Conservation (phyloP, 164 flowering plant species). For the Magnolia officinalis region DNA sequence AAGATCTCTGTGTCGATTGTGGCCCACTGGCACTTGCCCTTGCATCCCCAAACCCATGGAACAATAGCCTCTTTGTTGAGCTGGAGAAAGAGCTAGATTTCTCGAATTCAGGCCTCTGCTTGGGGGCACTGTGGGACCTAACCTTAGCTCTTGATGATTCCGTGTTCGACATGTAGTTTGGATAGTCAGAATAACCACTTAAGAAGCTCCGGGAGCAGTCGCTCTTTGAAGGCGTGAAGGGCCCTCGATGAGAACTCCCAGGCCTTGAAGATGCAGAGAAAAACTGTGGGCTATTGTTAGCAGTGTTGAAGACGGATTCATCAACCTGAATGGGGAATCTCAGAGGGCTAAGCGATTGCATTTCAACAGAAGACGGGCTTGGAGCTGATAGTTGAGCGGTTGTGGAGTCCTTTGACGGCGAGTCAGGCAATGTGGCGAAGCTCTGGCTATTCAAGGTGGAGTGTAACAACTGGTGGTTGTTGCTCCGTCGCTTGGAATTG, state of each 20-base stretch:
- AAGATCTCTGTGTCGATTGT: constrained; percentile 1
- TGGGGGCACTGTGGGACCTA: constrained; percentile 83
- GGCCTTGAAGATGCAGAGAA: constrained; percentile 45
- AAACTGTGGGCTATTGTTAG: constrained; percentile 57
- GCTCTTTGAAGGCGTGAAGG: constrained; percentile 54
- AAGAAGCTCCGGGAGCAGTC: constrained; percentile 47
- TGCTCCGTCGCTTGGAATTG: constrained; percentile 24
- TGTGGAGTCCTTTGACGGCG: constrained; percentile 42
- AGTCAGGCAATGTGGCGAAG: constrained; percentile 29
- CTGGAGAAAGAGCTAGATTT: constrained; percentile 17
- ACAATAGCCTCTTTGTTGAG: constrained; percentile 30
- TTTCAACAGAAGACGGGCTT: constrained; percentile 37
- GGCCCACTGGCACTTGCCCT: not conserved
- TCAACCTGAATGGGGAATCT: constrained; percentile 27
- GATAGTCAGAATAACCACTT: constrained; percentile 45
- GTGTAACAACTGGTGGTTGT: constrained; percentile 19
- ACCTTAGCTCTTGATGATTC: constrained; percentile 72
- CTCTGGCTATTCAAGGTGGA: constrained; percentile 31
- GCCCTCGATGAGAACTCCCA: constrained; percentile 36
- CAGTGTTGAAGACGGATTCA: constrained; percentile 27
- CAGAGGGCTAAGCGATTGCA: constrained; percentile 31
- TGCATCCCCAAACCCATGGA: constrained; percentile 15
- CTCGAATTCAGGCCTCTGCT: constrained; percentile 63
- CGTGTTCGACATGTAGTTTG: constrained; percentile 82
- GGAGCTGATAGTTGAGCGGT: constrained; percentile 36